Conservation (phyloP, 768 basidiomycete genomes). For the Psilocybe cubensis region DNA sequence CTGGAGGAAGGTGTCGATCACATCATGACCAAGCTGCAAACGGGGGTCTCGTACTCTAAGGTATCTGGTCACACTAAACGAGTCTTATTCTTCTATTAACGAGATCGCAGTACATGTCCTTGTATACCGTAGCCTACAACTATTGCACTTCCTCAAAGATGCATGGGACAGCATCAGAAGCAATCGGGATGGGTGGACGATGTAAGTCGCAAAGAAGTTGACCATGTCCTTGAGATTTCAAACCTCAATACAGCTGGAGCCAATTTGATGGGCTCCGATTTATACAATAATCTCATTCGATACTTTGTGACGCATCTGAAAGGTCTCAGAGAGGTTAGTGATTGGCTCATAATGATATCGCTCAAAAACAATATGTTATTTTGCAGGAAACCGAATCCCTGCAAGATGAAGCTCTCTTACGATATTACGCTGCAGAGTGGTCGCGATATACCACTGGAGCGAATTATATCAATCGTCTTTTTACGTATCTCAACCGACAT, state of each 20-base stretch:
- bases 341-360: background rate
- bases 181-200: constrained; percentile 61
- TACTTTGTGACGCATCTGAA: constrained; percentile 89
- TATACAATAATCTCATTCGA: constrained; percentile 92
- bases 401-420: constrained; percentile 85
- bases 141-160: constrained; percentile 93
- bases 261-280: constrained; percentile 95
- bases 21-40: constrained; percentile 90
- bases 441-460: constrained; percentile 96
- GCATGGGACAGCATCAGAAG: constrained; percentile 51
- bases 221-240: constrained; percentile 29
- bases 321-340: constrained; percentile 52
- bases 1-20: constrained; percentile 89
- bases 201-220: constrained; percentile 49
- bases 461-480: constrained; percentile 95
- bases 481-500: constrained; percentile 97
- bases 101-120: constrained; percentile 72
- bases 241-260: constrained; percentile 68
- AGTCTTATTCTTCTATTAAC: constrained; percentile 11
- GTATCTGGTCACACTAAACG: constrained; percentile 26
- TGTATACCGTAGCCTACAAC: constrained; percentile 95
- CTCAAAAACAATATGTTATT: constrained; percentile 12
- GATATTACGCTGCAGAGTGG: constrained; percentile 94
- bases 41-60: constrained; percentile 84
- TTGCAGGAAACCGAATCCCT: constrained; percentile 74